These are phyloP conservation scores for Wallacemonas sp. DNA, from an alignment of 208 protist species.

Conservation along the genomic window DNA sequence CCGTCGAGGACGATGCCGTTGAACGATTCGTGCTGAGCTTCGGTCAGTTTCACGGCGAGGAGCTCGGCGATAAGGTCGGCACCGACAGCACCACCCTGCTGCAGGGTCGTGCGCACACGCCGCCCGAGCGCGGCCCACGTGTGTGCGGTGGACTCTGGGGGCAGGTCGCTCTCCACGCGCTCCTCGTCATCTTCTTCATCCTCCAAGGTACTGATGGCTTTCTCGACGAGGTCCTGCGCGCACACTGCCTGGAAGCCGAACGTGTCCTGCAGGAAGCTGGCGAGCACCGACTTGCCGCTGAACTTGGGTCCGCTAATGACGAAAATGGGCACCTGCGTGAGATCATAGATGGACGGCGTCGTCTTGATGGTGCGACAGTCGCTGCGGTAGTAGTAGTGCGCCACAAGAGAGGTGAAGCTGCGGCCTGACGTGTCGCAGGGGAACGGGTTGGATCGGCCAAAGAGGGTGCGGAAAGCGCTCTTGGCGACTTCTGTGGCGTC, in stretches of 20 bases:
- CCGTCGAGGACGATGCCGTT: conserved; percentile 73
- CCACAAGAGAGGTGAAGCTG: conserved; percentile 31
- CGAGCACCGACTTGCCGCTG: conserved; percentile 77
- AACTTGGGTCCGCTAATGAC: conserved; percentile 73
- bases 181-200: conserved; percentile 26
- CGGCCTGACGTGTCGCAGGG: conserved; percentile 9
- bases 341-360: conserved; percentile 39
- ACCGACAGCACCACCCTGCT: conserved; percentile 46
- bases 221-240: conserved; percentile 51
- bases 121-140: conserved; percentile 45
- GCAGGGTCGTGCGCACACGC: conserved; percentile 38
- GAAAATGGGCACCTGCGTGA: conserved; percentile 61
- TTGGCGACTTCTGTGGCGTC: neutral
- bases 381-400: conserved; percentile 31
- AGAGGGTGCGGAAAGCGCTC: conserved; percentile 46
- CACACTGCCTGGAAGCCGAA: conserved; percentile 59
- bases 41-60: conserved; percentile 46
- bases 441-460: conserved; percentile 29
- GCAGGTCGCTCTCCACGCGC: conserved; percentile 16
- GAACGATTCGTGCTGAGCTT: conserved; percentile 26
- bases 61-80: conserved; percentile 44
- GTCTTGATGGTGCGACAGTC: conserved; percentile 15
- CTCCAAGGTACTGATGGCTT: conserved; percentile 33
- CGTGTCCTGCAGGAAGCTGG: conserved; percentile 31
- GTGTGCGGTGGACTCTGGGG: conserved; percentile 8